phyloP scores from a whole-genome alignment of 2,329 filamentous ascomycete species.

The Pyricularia sp. region DNA sequence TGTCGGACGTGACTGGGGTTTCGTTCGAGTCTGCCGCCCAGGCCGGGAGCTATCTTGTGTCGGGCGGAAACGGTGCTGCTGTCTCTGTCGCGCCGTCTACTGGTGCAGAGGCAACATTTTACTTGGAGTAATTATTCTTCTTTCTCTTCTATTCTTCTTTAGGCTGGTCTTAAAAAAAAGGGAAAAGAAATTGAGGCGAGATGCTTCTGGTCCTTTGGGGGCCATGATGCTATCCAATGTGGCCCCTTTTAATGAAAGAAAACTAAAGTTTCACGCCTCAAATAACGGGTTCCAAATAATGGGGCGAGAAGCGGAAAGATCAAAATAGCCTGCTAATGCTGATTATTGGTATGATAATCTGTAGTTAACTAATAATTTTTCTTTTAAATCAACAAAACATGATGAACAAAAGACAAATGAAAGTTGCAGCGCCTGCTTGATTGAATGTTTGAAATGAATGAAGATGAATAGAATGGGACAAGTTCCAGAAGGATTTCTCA shows the following conservation, averaged over 20 bases:
- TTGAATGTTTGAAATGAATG: background rate
- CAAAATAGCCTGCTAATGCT: background rate
- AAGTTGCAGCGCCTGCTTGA: background rate
- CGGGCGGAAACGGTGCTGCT: background rate
- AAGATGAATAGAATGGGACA: background rate
- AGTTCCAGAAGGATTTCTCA: background rate
- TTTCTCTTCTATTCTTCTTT: background rate
- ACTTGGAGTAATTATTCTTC: background rate
- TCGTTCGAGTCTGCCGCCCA: conserved; percentile 11
- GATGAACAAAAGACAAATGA: background rate
- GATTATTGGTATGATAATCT: background rate
- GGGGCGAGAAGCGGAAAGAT: background rate
- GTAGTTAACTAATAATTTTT: background rate
- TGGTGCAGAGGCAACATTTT: background rate
- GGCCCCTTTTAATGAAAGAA: background rate
- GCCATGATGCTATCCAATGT: background rate
- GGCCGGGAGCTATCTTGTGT: background rate
- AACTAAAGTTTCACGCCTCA: background rate
- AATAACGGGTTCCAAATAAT: background rate
- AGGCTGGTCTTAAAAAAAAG: background rate
- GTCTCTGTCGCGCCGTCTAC: background rate
- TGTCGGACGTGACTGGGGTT: conserved; percentile 20
- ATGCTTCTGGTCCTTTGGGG: background rate
- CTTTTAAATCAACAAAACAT: too few relatives aligned
- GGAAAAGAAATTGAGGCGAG: background rate